Percentiles rank a stretch among this genome's conserved stretches.
Evolutionary conservation across 495 filamentous ascomycete genomes (phyloP).

Genomic region (Penicillium silybi): DNA sequence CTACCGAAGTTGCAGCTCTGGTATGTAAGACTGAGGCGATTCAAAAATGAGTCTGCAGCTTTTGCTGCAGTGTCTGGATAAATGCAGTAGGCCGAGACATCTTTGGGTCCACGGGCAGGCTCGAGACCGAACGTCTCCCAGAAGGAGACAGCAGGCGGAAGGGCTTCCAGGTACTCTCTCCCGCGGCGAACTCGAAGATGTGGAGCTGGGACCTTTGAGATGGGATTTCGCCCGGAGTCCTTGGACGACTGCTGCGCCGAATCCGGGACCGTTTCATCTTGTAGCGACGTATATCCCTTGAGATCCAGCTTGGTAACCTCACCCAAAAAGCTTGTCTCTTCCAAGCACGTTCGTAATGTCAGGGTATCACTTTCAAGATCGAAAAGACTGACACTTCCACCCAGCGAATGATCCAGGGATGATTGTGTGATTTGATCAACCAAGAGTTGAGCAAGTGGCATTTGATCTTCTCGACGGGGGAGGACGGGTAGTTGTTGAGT

Average conservation of each 20-base stretch:
- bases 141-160: slow-evolving; percentile 76
- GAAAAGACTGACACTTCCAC: slow-evolving; percentile 26
- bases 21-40: slow-evolving; percentile 68
- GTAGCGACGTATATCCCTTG: slow-evolving; percentile 34
- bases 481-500: slow-evolving; percentile 32
- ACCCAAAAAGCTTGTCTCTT: slow-evolving; percentile 28
- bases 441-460: slow-evolving; percentile 45
- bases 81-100: slow-evolving; percentile 76
- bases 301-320: slow-evolving; percentile 35
- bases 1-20: slow-evolving; percentile 74
- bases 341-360: slow-evolving; percentile 24
- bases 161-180: slow-evolving; percentile 67
- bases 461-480: slow-evolving; percentile 34
- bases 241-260: slow-evolving; percentile 22
- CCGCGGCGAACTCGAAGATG: slow-evolving; percentile 75
- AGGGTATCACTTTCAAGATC: slow-evolving; percentile 27
- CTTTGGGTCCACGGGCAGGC: slow-evolving; percentile 73
- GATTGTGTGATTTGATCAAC: slow-evolving; percentile 49
- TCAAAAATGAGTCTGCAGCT: slow-evolving; percentile 64
- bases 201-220: slow-evolving; percentile 49
- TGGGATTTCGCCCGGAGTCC: slow-evolving; percentile 26
- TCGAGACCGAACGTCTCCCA: slow-evolving; percentile 88
- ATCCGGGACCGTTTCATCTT: slow-evolving; percentile 24
- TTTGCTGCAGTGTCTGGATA: slow-evolving; percentile 59
- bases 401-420: slow-evolving; percentile 38